These are phyloP conservation scores for Fusarium compactum DNA, from an alignment of 2,329 filamentous ascomycete genomes.

Conservation along the genomic window DNA sequence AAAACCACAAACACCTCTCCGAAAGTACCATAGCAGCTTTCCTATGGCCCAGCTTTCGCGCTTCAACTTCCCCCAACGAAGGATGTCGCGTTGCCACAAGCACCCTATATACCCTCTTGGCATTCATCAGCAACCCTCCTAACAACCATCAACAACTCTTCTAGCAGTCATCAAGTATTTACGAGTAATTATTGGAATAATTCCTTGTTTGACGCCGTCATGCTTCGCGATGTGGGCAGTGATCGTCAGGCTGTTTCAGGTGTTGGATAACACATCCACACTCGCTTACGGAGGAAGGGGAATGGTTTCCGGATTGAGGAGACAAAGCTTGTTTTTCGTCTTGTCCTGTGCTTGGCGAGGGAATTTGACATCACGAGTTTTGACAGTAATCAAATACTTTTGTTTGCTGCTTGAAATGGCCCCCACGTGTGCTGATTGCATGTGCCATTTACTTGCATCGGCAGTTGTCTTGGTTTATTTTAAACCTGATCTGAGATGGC, in stretches of 20 bases:
- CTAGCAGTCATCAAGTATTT: no score
- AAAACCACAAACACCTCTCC: conserved; percentile 32
- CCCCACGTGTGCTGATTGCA: background rate
- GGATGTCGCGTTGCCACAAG: conserved; percentile 49
- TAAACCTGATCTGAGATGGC: background rate
- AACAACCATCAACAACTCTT: no score
- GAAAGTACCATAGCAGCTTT: conserved; percentile 34
- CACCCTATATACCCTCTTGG: background rate
- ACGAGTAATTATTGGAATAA: background rate
- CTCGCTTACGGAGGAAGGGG: background rate
- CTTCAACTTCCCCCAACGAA: conserved; percentile 32
- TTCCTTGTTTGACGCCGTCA: background rate
- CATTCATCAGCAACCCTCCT: background rate
- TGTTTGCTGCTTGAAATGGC: background rate
- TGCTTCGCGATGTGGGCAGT: background rate
- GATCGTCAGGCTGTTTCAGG: conserved; percentile 17
- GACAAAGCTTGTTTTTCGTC: conserved; percentile 1
- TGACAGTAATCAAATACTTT: rapidly evolving
- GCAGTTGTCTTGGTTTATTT: background rate
- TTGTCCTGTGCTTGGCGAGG: background rate
- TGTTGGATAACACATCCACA: background rate
- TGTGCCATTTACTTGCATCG: background rate
- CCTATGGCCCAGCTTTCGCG: conserved; percentile 48
- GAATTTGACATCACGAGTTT: background rate
- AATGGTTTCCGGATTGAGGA: background rate